phyloP scores from a whole-genome alignment of 2,329 filamentous ascomycete species.

The Colletotrichum eleusines region DNA sequence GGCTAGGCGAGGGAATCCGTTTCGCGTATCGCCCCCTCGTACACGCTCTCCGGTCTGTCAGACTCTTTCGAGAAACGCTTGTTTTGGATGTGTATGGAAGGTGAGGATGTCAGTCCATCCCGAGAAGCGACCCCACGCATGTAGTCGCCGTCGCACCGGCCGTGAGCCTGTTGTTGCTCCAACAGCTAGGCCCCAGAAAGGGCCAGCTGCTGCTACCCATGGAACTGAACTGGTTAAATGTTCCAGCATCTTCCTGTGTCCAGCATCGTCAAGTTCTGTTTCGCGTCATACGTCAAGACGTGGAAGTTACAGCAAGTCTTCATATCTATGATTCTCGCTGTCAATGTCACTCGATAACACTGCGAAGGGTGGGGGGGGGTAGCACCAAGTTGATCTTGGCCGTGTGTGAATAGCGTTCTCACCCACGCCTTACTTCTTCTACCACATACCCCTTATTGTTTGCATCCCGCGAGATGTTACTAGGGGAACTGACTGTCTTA shows the following conservation, averaged over 20 bases:
- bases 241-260: neutral
- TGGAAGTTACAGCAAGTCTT: neutral
- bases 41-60: neutral
- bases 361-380: no score
- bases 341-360: neutral
- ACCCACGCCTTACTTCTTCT: neutral
- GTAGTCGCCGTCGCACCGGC: neutral
- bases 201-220: neutral
- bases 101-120: neutral
- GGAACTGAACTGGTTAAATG: no score
- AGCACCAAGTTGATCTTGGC: neutral
- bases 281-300: neutral
- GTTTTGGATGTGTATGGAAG: neutral
- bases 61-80: neutral
- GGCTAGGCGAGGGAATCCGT: neutral
- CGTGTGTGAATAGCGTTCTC: neutral
- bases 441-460: no score
- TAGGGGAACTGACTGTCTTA: neutral
- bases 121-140: neutral
- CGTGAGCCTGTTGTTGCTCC: neutral
- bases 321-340: neutral
- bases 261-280: neutral
- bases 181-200: neutral
- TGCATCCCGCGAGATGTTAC: no score
- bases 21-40: neutral